Base-by-base conservation (phyloP, 148 eudicot species). In the Arctostaphylos glauca region DNA sequence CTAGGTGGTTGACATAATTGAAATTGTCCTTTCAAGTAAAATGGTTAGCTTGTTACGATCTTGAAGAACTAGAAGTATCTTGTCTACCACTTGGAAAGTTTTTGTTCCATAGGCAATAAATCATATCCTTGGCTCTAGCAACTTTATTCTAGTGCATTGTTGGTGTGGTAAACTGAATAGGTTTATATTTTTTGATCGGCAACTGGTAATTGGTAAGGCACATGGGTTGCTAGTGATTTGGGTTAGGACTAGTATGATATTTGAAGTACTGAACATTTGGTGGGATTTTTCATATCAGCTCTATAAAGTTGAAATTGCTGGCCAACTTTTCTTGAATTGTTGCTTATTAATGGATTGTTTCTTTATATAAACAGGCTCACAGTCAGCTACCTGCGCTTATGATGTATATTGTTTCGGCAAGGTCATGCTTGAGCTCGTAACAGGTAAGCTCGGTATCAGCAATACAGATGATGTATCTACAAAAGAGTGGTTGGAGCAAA, bases 331-430 rank as follows among this genome's bases (percentile, higher is more conserved):
- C 16, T 23, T 12, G 9, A 49, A 12, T 55, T 79, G 47, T 55
- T 62, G 47, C 52, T 81, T 48, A 80, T 62, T 60, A 44, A 54
- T 70, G 31, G 6, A 53, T 79, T 43, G 8, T n/a, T 5, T 68
- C 38, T 49, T 25, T 13, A 64, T 19, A 80, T 80, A 13, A 5
- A 48, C 86, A 85, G 89, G 86, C 77, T 74, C 88, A 64, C 19
- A 83, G 12, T 78, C 84, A 74, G 79, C 83, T 3, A 81, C 80
- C 68, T 84, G 89, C 59, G 85, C 89, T 15, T 85, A 87, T 41
- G 91, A 89, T 55, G 91, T 87, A 38, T 89, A 87, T 86, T 87
- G 87, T 78, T 87, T 87, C 4, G 91, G 91, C 16, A 87, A 84
- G 52, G 89, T 89, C 59, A 78, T 89, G 44, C 87, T 89, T 6